phyloP scores from a whole-genome alignment of 1,284 basidiomycete species.

The Mycena sp. region DNA sequence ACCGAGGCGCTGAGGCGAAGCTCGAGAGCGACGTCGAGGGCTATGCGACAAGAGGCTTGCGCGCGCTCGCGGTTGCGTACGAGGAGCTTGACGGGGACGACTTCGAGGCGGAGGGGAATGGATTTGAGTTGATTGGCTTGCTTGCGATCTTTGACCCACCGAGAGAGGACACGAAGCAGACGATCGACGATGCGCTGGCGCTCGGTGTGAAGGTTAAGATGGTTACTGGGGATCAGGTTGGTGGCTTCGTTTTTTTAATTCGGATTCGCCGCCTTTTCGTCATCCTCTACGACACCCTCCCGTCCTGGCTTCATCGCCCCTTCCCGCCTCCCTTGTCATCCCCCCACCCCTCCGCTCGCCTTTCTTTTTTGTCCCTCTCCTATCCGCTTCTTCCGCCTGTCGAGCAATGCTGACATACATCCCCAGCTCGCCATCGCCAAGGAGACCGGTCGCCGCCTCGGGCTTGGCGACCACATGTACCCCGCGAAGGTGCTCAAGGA shows the following conservation, averaged over 20 bases:
- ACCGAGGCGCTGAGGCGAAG: constrained; percentile 90
- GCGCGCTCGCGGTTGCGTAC: constrained; percentile 95
- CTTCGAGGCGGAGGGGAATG: constrained; percentile 87
- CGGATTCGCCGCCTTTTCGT: no score
- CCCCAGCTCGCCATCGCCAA: constrained; percentile 96
- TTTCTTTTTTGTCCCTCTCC: no score
- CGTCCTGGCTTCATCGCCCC: no score
- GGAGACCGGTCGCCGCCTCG: constrained; percentile 98
- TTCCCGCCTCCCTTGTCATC: no score
- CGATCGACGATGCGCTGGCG: constrained; percentile 95
- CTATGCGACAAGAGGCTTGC: constrained; percentile 95
- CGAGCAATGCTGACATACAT: neutral
- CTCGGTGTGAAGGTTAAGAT: constrained; percentile 99
- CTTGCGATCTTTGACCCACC: constrained; percentile 98
- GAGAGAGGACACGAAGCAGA: constrained; percentile 98
- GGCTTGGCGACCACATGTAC: constrained; percentile 96
- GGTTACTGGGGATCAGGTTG: constrained; percentile 89
- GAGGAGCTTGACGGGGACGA: constrained; percentile 92
- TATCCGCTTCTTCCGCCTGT: neutral
- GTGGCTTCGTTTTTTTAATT: neutral
- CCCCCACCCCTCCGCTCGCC: no score
- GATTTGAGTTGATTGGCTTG: constrained; percentile 92
- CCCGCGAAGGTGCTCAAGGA: constrained; percentile 95
- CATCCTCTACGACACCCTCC: no score
- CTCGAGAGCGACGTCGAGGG: constrained; percentile 97